Conservation (phyloP, 2,329 filamentous ascomycete species). For the Neocucurbitaria cava region DNA sequence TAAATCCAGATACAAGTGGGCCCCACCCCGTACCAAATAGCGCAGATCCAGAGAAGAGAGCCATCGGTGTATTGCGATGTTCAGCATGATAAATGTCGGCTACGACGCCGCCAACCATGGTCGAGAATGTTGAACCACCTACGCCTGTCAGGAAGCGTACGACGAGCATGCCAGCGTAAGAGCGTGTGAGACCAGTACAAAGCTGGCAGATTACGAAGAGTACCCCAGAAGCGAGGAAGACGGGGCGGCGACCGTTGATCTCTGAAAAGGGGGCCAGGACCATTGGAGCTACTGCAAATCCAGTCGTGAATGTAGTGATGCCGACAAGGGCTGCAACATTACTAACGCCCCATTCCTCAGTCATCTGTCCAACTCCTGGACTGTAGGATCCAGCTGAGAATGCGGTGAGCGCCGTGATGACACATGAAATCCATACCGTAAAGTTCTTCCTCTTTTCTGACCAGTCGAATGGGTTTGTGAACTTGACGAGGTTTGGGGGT, state of each 20-base stretch:
- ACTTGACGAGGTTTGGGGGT: slow-evolving; percentile 71
- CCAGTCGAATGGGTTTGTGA: slow-evolving; percentile 76
- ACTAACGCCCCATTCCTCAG: slow-evolving; percentile 69
- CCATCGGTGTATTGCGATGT: slow-evolving; percentile 88
- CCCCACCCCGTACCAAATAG: slow-evolving; percentile 81
- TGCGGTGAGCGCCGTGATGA: slow-evolving; percentile 78
- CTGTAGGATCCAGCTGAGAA: slow-evolving; percentile 84
- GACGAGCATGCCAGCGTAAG: slow-evolving; percentile 75
- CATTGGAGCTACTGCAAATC: slow-evolving; percentile 87
- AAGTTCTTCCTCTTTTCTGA: slow-evolving; percentile 71
- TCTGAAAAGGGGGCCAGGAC: slow-evolving; percentile 86
- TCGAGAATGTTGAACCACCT: slow-evolving; percentile 81
- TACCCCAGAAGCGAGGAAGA: slow-evolving; percentile 77
- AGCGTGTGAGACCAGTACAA: slow-evolving; percentile 73
- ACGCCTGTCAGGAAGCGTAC: slow-evolving; percentile 78
- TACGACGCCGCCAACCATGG: slow-evolving; percentile 91
- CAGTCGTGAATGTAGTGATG: slow-evolving; percentile 77
- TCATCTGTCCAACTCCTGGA: slow-evolving; percentile 71
- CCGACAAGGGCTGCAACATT: slow-evolving; percentile 72
- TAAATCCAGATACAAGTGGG: slow-evolving; percentile 73
- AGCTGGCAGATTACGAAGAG: slow-evolving; percentile 76
- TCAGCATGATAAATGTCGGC: slow-evolving; percentile 82
- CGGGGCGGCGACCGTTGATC: slow-evolving; percentile 83
- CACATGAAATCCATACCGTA: slow-evolving; percentile 75
- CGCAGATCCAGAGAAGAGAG: slow-evolving; percentile 80